These are phyloP conservation scores for Aspergillus mulundensis DNA, from an alignment of 495 filamentous ascomycete genomes.

Conservation along the genomic window DNA sequence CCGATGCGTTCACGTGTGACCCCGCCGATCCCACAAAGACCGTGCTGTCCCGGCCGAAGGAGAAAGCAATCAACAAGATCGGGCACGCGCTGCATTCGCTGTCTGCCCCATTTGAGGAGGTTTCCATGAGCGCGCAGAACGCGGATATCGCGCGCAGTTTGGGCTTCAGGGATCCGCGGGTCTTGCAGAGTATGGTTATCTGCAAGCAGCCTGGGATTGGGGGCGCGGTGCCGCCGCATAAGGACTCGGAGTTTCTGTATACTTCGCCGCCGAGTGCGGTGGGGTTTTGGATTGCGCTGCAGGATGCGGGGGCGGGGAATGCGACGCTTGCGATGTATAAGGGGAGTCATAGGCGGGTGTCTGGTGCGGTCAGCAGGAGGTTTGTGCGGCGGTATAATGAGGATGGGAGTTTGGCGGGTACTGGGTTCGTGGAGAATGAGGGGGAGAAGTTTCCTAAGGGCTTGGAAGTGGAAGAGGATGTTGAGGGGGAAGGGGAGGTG, in stretches of 20 bases:
- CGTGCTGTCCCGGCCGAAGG: conserved; percentile 67
- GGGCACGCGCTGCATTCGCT: conserved; percentile 83
- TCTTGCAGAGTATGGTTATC: conserved; percentile 94
- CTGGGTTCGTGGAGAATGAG: conserved; percentile 52
- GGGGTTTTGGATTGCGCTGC: conserved; percentile 92
- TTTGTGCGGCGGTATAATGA: conserved; percentile 64
- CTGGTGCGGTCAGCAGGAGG: conserved; percentile 56
- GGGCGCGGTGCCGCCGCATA: conserved; percentile 79
- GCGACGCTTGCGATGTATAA: conserved; percentile 81
- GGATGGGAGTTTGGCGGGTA: conserved; percentile 32
- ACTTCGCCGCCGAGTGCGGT: conserved; percentile 87
- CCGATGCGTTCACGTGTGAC: conserved; percentile 53
- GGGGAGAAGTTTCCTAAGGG: conserved; percentile 44
- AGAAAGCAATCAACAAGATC: conserved; percentile 90
- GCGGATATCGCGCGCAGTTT: conserved; percentile 66
- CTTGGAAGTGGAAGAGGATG: conserved; percentile 30
- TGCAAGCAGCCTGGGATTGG: conserved; percentile 98
- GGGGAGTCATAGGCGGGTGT: conserved; percentile 62
- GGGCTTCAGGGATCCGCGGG: conserved; percentile 67
- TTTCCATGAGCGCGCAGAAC: conserved; percentile 52
- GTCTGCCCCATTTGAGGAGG: conserved; percentile 62
- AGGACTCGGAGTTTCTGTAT: conserved; percentile 90
- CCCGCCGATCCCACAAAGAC: conserved; percentile 12
- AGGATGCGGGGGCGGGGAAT: conserved; percentile 81
- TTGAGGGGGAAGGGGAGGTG: conserved; percentile 50